Percentiles rank a stretch among this genome's conserved stretches.
These are phyloP conservation scores for Phoma herbarum DNA, from an alignment of 2,329 filamentous ascomycete species.

Conservation along the genomic window DNA sequence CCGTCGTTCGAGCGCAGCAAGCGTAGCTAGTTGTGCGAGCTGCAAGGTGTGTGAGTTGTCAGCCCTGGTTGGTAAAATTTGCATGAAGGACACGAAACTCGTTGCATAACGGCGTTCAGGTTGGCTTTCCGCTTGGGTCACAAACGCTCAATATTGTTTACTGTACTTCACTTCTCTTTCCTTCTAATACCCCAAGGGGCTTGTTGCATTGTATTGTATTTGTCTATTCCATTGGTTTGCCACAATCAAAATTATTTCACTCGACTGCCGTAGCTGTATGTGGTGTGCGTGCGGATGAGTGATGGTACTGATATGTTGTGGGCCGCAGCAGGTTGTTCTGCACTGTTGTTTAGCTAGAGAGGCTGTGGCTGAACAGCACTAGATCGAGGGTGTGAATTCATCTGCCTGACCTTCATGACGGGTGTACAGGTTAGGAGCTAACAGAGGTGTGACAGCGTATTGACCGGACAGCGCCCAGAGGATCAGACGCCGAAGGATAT, in stretches of 20 bases:
- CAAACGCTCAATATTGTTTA: conserved; percentile 9
- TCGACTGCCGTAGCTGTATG: background rate
- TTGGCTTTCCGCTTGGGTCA: background rate
- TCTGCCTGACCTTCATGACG: background rate
- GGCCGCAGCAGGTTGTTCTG: background rate
- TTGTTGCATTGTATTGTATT: conserved; percentile 17
- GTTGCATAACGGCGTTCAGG: conserved; percentile 18
- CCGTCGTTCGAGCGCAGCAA: background rate
- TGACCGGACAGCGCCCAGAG: no score
- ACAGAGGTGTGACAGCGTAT: no score
- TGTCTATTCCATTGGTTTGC: background rate
- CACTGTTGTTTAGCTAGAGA: background rate
- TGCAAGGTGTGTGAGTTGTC: no score
- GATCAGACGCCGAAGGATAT: background rate
- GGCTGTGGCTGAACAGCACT: no score
- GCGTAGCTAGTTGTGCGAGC: background rate
- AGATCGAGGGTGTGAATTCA: background rate
- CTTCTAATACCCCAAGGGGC: conserved; percentile 12
- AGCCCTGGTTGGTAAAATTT: conserved; percentile 16
- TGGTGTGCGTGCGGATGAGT: background rate
- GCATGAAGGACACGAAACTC: conserved; percentile 12
- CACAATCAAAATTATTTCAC: background rate
- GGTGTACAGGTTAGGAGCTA: no score
- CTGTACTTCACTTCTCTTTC: background rate
- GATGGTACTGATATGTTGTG: background rate